Base-by-base conservation (phyloP, 1,139 yeast genomes). In the Diutina sp. region DNA sequence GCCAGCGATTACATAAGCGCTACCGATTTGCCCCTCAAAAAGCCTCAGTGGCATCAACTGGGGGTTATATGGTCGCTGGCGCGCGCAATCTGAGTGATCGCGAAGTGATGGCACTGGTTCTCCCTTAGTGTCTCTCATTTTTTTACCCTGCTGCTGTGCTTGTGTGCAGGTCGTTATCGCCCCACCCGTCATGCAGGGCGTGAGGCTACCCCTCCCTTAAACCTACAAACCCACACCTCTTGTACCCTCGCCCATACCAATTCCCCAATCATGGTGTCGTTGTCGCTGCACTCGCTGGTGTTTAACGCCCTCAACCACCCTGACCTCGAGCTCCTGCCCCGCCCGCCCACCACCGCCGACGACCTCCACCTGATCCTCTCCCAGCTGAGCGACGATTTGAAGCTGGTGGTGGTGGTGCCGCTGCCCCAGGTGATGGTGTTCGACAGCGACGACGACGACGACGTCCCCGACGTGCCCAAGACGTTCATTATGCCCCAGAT, bases 371-470 rank as follows among this genome's bases (percentile, higher is more conserved):
- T 55, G 32, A 52, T 46, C 21, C 46, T 52, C 18, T 48, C 35
- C 29, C 21, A 57, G 21, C 46, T 28, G 46, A 50, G 55, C 14
- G 55, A 46, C 46, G 59, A 45, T 59, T 58, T 56, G 44, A 47
- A 62, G 52, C 59, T 63, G 35, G 51, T 60, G 53, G 62, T 60
- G 32, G 54, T 60, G 51, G 58, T 60, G 35, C 61, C 60, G 18
- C 58, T 62, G 12, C 53, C 61, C 30, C 59, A 61, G 30, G 72
- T 71, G 4, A 71, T 73, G 75, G 73, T 73, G 14, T 73, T 74
- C 61, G 78, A 74, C 57, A 72, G 76, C 0, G 79, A 74, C 57
- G 77, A 72, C 58, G 79, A 74, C 58, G 75, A 69, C 54, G 69
- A 62, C 29, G 59, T 56, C 16, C 66, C 63, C 21, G 68, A 65